Evolutionary conservation across 2,329 filamentous ascomycete species (phyloP).

Genomic region (Hymenotorrendiella dingleyae): DNA sequence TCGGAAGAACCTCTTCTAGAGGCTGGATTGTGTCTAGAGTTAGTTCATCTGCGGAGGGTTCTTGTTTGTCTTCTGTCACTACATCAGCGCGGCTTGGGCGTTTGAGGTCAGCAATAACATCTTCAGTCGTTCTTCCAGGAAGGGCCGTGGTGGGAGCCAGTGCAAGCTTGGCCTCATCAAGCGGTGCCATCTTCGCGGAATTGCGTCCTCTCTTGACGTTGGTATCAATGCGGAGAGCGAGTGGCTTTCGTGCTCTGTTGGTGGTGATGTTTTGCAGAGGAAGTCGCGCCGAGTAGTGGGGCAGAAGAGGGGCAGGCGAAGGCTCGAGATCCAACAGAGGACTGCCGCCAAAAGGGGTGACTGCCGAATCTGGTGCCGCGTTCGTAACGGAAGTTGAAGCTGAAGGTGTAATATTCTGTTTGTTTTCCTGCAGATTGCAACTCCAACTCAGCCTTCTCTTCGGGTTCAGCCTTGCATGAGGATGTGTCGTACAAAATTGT

Average conservation of each 20-base stretch:
- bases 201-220: no score
- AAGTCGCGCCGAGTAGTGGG: background rate
- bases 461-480: no score
- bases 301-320: background rate
- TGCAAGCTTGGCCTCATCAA: slow-evolving; percentile 1
- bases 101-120: slow-evolving; percentile 28
- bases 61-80: background rate
- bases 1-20: no score
- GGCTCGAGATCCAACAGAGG: background rate
- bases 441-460: no score
- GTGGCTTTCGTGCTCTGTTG: background rate
- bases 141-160: slow-evolving; percentile 13
- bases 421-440: no score
- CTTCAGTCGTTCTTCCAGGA: slow-evolving; percentile 21
- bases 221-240: no score
- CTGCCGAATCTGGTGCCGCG: no score
- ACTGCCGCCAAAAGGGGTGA: background rate
- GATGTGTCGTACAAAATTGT: background rate
- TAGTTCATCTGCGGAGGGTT: no score
- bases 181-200: background rate
- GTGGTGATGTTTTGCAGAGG: background rate
- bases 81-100: background rate
- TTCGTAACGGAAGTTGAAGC: background rate
- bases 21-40: no score
- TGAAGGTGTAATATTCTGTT: background rate